Percentiles rank a stretch among this genome's conserved stretches.
Evolutionary conservation across 1,139 yeast species (phyloP).

Genomic region (Kodamaea derodonti): DNA sequence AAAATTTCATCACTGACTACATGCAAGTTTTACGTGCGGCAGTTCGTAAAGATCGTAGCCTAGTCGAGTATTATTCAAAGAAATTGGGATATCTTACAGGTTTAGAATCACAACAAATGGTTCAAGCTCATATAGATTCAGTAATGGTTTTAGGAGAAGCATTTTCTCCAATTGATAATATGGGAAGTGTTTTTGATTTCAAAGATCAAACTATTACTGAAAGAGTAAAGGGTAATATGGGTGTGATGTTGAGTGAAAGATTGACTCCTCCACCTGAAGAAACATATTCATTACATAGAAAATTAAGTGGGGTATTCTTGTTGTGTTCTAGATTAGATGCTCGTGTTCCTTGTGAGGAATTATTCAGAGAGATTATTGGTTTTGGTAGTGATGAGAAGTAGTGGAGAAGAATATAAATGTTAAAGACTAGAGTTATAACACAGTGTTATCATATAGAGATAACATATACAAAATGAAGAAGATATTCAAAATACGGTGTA

Average conservation of each 20-base stretch:
- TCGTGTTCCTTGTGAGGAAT: slow-evolving; percentile 71
- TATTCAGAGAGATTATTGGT: slow-evolving; percentile 75
- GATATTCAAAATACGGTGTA: not conserved
- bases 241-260: slow-evolving; percentile 86
- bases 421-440: no score
- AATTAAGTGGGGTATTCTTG: slow-evolving; percentile 89
- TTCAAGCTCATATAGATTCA: slow-evolving; percentile 88
- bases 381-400: slow-evolving; percentile 14
- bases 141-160: slow-evolving; percentile 93
- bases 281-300: slow-evolving; percentile 90
- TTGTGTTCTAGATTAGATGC: slow-evolving; percentile 86
- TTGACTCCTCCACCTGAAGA: slow-evolving; percentile 98
- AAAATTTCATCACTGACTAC: slow-evolving; percentile 66
- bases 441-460: no score
- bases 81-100: slow-evolving; percentile 91
- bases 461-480: not conserved
- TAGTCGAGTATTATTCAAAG: slow-evolving; percentile 61
- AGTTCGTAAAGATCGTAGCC: slow-evolving; percentile 60
- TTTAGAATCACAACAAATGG: slow-evolving; percentile 80
- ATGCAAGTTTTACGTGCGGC: slow-evolving; percentile 75
- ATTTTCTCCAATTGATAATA: slow-evolving; percentile 54
- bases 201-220: slow-evolving; percentile 86
- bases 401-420: no score
- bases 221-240: slow-evolving; percentile 80
- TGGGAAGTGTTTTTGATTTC: slow-evolving; percentile 62